Evolutionary conservation across 306 rosid genomes (phyloP).

Genomic region (Trifolium fragiferum): DNA sequence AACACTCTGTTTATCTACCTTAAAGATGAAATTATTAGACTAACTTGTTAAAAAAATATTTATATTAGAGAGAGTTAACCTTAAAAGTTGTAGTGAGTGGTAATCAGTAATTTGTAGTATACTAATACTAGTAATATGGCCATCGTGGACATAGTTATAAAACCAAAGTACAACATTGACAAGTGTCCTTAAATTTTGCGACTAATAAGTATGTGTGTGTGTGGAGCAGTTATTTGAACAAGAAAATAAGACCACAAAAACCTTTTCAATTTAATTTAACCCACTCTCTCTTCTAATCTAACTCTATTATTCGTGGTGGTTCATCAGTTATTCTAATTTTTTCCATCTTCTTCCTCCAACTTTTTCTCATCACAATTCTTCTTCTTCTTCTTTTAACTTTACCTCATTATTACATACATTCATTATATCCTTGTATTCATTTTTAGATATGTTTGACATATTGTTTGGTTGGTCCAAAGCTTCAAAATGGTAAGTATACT

Average conservation of each 20-base stretch:
- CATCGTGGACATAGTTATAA: not conserved
- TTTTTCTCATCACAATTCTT: slow-evolving; percentile 3
- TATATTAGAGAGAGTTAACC: too few relatives aligned
- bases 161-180: not conserved
- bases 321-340: not conserved
- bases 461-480: slow-evolving; percentile 89
- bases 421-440: not conserved
- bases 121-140: not conserved
- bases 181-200: not conserved
- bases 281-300: not conserved
- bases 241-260: not conserved
- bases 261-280: not conserved
- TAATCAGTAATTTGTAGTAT: too few relatives aligned
- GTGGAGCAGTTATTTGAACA: slow-evolving; percentile 15
- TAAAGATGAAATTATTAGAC: too few relatives aligned
- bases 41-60: too few relatives aligned
- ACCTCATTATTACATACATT: not conserved
- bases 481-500: slow-evolving; percentile 69
- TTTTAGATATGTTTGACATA: slow-evolving; percentile 66
- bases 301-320: not conserved
- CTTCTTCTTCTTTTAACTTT: not conserved
- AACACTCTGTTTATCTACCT: too few relatives aligned
- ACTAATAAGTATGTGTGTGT: not conserved
- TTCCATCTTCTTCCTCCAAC: not conserved
- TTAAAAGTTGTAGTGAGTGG: too few relatives aligned